Conservation (phyloP, 371 early-diverging fungal species). For the Lichtheimia ornata region DNA sequence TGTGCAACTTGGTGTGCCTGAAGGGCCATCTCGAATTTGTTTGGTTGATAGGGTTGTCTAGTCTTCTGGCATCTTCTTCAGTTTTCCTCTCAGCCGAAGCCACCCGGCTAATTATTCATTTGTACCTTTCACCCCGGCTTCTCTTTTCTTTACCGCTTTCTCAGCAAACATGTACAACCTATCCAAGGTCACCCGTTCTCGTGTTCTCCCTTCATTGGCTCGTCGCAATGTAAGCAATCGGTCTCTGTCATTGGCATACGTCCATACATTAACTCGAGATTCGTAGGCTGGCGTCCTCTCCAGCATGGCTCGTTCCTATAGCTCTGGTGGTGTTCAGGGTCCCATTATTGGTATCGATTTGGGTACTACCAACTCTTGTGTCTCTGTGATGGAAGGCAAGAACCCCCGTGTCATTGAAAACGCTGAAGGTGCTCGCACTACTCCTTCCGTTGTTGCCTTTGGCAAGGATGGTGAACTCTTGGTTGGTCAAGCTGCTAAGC, state of each 20-base stretch:
- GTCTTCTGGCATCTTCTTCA: too few relatives aligned
- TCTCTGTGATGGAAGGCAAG: slow-evolving; percentile 97
- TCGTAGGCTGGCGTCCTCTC: slow-evolving; percentile 22
- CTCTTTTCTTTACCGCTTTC: slow-evolving; percentile 17
- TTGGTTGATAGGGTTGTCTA: too few relatives aligned
- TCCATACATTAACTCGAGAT: not conserved
- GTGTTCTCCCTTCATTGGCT: slow-evolving; percentile 26
- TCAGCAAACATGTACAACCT: slow-evolving; percentile 29
- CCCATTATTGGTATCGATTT: slow-evolving; percentile 99
- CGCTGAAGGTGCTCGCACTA: slow-evolving; percentile 95
- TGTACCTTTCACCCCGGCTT: slow-evolving; percentile 13
- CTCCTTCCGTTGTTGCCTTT: slow-evolving; percentile 97
- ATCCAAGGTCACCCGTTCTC: slow-evolving; percentile 32
- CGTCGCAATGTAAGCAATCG: slow-evolving; percentile 28
- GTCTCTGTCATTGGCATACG: not conserved
- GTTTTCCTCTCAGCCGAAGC: too few relatives aligned
- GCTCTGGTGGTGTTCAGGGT: slow-evolving; percentile 83
- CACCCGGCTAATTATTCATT: not conserved
- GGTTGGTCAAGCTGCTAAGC: slow-evolving; percentile 96
- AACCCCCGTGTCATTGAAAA: slow-evolving; percentile 97
- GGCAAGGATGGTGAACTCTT: slow-evolving; percentile 90
- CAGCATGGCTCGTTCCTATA: slow-evolving; percentile 26
- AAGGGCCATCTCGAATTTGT: too few relatives aligned
- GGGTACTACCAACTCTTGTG: slow-evolving; percentile 99
- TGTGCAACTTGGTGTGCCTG: too few relatives aligned